These are phyloP conservation scores for Nothophytophthora sp. DNA, from an alignment of 352 stramenopile species.

Conservation along the genomic window DNA sequence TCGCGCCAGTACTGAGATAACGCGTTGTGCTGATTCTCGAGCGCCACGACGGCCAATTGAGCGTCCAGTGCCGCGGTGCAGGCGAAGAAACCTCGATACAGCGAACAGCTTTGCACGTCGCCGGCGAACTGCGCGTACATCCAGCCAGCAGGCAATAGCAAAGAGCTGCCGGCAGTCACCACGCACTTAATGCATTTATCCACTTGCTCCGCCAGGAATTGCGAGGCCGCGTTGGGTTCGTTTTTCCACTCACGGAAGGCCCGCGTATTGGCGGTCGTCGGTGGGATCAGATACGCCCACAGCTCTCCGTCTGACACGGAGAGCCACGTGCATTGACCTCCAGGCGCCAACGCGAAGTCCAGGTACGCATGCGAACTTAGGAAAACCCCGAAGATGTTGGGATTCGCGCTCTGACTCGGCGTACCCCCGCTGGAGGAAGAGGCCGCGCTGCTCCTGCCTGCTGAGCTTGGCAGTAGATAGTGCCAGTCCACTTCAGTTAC, in stretches of 20 bases:
- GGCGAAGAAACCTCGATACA: constrained; percentile 63
- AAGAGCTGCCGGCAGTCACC: constrained; percentile 41
- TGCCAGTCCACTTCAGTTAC: constrained; percentile 65
- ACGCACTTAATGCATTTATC: constrained; percentile 77
- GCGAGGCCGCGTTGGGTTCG: constrained; percentile 29
- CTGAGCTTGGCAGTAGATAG: constrained; percentile 19
- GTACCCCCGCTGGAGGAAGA: constrained; percentile 7
- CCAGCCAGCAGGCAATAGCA: constrained; percentile 73
- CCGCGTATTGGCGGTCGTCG: constrained; percentile 42
- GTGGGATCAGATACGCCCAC: constrained; percentile 70
- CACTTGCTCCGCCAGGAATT: constrained; percentile 69
- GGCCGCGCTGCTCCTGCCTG: too few species aligned
- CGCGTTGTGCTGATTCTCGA: constrained; percentile 34
- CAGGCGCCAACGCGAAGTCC: constrained; percentile 61
- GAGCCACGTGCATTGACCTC: constrained; percentile 61
- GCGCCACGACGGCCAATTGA: constrained; percentile 49
- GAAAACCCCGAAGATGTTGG: constrained; percentile 59
- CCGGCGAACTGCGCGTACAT: constrained; percentile 66
- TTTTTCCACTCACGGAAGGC: constrained; percentile 65
- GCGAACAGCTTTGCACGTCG: constrained; percentile 41
- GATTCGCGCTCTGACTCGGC: constrained; percentile 20
- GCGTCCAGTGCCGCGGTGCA: constrained; percentile 49
- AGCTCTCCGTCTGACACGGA: constrained; percentile 63
- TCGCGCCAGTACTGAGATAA: constrained; percentile 33
- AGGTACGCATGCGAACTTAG: constrained; percentile 60